Conservation (phyloP, 2,329 filamentous ascomycete genomes). For the Dactylellina leptospora region DNA sequence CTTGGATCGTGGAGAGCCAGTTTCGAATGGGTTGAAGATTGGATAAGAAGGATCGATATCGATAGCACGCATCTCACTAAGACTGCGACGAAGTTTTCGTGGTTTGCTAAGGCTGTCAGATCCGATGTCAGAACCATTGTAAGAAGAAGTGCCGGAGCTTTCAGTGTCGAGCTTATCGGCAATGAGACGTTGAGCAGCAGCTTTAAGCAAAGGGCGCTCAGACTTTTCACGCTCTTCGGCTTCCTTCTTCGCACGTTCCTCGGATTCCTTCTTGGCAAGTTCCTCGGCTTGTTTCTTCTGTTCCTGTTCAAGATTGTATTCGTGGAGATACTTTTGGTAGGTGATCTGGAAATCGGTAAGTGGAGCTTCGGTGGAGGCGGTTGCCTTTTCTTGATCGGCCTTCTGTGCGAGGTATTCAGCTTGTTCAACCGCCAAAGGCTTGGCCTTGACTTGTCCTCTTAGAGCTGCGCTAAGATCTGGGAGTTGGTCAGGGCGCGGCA, state of each 20-base stretch:
- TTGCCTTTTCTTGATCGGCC: not conserved
- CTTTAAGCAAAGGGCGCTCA: not conserved
- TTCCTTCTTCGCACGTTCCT: not conserved
- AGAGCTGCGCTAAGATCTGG: no score
- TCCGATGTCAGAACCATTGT: constrained; percentile 2
- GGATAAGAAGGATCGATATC: constrained; percentile 36
- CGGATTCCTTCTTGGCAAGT: no score
- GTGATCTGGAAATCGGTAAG: constrained; percentile 5
- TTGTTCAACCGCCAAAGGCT: not conserved
- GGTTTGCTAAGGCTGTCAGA: not conserved
- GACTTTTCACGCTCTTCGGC: not conserved
- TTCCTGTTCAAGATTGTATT: constrained; percentile 12
- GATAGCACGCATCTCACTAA: constrained; percentile 8
- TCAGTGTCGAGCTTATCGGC: not conserved
- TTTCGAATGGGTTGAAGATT: constrained; percentile 48
- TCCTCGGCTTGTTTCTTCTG: no score
- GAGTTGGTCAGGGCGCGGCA: no score
- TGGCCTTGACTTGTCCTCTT: not conserved
- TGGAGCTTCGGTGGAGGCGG: not conserved
- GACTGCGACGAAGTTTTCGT: constrained; percentile 10
- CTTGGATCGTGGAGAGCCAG: not conserved
- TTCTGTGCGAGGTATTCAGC: not conserved
- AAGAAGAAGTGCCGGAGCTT: not conserved
- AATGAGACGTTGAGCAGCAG: not conserved
- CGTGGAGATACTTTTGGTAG: not conserved